Evolutionary conservation across 1,284 basidiomycete species (phyloP).

Genomic region (Erythrobasidium hasegawianum): DNA sequence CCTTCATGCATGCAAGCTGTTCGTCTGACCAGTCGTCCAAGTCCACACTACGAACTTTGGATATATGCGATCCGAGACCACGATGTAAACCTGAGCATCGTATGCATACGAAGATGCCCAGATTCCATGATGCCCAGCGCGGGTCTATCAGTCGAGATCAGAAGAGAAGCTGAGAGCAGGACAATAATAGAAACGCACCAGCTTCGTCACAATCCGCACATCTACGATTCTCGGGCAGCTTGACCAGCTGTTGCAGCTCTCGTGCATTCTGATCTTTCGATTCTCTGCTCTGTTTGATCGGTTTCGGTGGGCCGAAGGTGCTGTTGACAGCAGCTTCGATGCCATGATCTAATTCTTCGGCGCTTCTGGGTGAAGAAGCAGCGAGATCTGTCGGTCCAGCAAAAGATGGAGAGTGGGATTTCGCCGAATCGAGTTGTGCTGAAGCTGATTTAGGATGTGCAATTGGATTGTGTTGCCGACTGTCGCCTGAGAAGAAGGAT

Average conservation of each 20-base stretch:
- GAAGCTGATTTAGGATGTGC: constrained; percentile 28
- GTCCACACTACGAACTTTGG: not conserved
- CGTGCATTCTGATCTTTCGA: constrained; percentile 44
- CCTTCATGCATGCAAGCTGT: constrained; percentile 47
- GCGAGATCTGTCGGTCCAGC: not conserved
- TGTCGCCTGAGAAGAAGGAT: constrained; percentile 21
- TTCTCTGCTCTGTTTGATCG: constrained; percentile 15
- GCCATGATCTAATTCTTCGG: constrained; percentile 44
- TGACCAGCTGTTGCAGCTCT: constrained; percentile 48
- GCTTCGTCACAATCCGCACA: constrained; percentile 54
- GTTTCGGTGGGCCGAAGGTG: constrained; percentile 39
- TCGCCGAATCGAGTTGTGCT: not conserved
- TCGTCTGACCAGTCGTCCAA: constrained; percentile 50
- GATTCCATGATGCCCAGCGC: constrained; percentile 49
- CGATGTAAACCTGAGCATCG: constrained; percentile 55
- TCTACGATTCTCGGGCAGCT: constrained; percentile 47
- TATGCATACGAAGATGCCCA: constrained; percentile 56
- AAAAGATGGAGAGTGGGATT: not conserved
- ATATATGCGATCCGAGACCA: constrained; percentile 53
- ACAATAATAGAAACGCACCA: no score
- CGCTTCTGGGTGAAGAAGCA: not conserved
- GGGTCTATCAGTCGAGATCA: constrained; percentile 47
- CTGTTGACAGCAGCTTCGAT: constrained; percentile 44
- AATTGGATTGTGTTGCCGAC: constrained; percentile 1
- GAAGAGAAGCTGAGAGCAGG: constrained; percentile 9